phyloP scores from a whole-genome alignment of 768 basidiomycete genomes.

The Boletus insuetus region DNA sequence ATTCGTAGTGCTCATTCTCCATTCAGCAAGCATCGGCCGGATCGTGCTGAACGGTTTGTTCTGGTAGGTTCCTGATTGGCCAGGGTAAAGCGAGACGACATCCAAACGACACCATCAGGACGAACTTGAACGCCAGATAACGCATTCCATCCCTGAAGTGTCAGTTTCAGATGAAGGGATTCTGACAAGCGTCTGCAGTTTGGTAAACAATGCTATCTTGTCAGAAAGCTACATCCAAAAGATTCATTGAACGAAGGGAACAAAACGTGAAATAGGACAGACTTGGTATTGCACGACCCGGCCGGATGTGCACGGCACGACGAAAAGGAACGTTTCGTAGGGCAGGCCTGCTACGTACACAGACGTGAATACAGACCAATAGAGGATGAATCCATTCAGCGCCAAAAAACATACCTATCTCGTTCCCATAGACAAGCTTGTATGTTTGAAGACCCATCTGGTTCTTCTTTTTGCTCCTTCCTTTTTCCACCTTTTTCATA shows the following conservation, averaged over 20 bases:
- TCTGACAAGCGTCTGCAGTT: slow-evolving; percentile 31
- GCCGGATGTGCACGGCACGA: slow-evolving; percentile 75
- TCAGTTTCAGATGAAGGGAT: slow-evolving; percentile 13
- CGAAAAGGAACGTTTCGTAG: slow-evolving; percentile 68
- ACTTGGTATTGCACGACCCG: slow-evolving; percentile 73
- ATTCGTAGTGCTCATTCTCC: no score
- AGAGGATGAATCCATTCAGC: neutral
- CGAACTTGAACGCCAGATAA: neutral
- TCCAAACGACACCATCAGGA: neutral
- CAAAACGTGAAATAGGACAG: slow-evolving; percentile 11
- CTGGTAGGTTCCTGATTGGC: neutral
- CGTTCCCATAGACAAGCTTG: slow-evolving; percentile 16
- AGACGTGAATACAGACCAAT: neutral
- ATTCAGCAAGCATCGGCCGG: no score
- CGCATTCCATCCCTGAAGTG: slow-evolving; percentile 6
- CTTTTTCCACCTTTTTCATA: slow-evolving; percentile 1
- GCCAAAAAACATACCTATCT: slow-evolving; percentile 2
- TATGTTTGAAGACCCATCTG: slow-evolving; percentile 23
- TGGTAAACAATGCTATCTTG: slow-evolving; percentile 42
- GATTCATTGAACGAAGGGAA: neutral
- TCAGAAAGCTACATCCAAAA: slow-evolving; percentile 37
- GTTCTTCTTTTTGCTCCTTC: slow-evolving; percentile 8
- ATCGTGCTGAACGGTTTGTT: neutral
- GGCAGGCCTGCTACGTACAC: neutral
- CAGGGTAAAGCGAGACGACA: neutral